Evolutionary conservation across 306 rosid genomes (phyloP).

Genomic region (Inga laurina): DNA sequence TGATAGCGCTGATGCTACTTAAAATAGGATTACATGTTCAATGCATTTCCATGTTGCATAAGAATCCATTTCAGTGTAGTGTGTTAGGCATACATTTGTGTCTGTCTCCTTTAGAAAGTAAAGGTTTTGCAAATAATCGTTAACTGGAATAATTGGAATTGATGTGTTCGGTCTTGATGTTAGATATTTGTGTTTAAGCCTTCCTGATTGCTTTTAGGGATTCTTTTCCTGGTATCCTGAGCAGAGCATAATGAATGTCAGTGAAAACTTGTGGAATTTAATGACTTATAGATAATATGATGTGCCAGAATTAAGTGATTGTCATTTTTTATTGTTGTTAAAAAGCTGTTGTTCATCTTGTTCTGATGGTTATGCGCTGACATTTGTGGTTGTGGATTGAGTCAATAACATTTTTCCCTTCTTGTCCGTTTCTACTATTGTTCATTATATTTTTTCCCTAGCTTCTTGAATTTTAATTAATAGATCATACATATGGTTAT

Average conservation of each 20-base stretch:
- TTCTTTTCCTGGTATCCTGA: neutral
- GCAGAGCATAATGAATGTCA: neutral
- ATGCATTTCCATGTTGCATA: neutral
- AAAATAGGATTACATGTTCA: neutral
- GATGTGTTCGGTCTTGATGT: neutral
- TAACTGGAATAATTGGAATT: neutral
- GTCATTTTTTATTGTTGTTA: neutral
- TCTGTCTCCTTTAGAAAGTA: neutral
- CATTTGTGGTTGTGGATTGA: neutral
- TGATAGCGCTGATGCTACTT: slow-evolving; percentile 36
- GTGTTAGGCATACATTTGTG: neutral
- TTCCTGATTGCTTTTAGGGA: too few species aligned
- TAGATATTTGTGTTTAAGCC: too few species aligned
- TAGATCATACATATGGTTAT: neutral
- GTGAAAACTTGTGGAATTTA: neutral
- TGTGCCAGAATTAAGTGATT: neutral
- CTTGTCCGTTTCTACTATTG: neutral
- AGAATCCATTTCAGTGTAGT: neutral
- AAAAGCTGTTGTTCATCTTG: neutral
- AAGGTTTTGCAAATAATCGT: neutral
- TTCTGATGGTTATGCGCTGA: neutral
- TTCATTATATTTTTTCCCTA: neutral
- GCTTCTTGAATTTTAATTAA: neutral
- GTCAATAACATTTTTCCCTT: neutral
- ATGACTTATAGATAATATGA: neutral